A percentile compares a stretch with the other conserved stretches of the same genome.
phyloP scores from a whole-genome alignment of 2,329 filamentous ascomycete genomes.

The Sporothrix humicola region DNA sequence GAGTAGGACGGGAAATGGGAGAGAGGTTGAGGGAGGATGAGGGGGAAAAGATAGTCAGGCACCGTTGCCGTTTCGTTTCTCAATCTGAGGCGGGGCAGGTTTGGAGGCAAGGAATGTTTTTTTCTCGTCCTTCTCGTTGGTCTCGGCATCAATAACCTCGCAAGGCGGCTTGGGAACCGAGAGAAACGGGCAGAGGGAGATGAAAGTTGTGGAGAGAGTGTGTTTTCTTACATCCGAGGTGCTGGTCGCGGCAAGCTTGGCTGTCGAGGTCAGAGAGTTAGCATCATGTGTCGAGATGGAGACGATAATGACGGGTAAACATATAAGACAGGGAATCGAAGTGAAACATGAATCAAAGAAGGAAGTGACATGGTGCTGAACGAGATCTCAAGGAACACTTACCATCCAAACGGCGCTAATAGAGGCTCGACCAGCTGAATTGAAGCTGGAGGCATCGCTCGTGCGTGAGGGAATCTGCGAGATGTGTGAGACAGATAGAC shows the following conservation, averaged over 20 bases:
- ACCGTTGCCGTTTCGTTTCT: background rate
- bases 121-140: background rate
- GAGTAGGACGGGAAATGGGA: background rate
- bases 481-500: background rate
- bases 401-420: constrained; percentile 34
- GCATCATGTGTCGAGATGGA: background rate
- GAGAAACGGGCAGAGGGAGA: background rate
- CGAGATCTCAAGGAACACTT: background rate
- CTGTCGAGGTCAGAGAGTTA: constrained; percentile 40
- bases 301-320: background rate
- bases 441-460: constrained; percentile 19
- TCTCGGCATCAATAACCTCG: background rate
- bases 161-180: background rate
- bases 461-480: background rate
- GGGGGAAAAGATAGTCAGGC: constrained; percentile 2
- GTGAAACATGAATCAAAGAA: background rate
- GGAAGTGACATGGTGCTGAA: background rate
- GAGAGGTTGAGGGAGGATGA: background rate
- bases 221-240: constrained; percentile 52
- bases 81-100: background rate
- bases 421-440: constrained; percentile 2
- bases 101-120: background rate
- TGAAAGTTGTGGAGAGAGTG: background rate
- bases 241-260: constrained; percentile 55
- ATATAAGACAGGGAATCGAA: background rate